A percentile compares a stretch with the other conserved stretches of the same genome.
Conservation (phyloP, 2,329 filamentous ascomycete species). For the Microsporum ferrugineum region DNA sequence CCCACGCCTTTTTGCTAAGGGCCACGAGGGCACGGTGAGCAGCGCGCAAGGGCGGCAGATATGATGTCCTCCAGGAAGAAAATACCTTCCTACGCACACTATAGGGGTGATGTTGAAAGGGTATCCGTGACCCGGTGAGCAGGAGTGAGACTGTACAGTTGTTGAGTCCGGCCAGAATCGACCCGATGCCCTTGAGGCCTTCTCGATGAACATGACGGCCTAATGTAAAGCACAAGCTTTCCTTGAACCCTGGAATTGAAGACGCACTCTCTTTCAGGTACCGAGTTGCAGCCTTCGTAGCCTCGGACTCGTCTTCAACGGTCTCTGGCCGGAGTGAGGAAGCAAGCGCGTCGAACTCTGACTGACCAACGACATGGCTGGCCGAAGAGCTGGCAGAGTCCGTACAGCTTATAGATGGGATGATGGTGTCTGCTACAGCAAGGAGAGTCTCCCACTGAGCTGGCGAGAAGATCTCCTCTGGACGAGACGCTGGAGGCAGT, state of each 20-base stretch:
- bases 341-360: conserved; percentile 17
- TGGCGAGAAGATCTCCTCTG: conserved; percentile 39
- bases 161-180: conserved; percentile 44
- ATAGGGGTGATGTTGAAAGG: conserved; percentile 44
- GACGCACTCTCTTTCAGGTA: conserved; percentile 41
- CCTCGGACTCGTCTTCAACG: conserved; percentile 24
- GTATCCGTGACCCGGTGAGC: conserved; percentile 46
- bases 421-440: conserved; percentile 46
- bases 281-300: conserved; percentile 28
- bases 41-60: conserved; percentile 41
- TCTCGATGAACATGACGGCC: conserved; percentile 39
- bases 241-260: conserved; percentile 40
- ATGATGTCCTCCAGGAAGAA: conserved; percentile 42
- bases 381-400: conserved; percentile 25
- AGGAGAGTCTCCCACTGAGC: conserved; percentile 49
- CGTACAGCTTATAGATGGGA: conserved; percentile 42
- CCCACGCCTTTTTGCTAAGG: conserved; percentile 44
- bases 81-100: conserved; percentile 45
- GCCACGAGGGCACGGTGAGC: conserved; percentile 40
- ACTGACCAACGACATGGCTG: conserved; percentile 24
- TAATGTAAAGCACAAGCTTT: conserved; percentile 39
- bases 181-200: conserved; percentile 38
- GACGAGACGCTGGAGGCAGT: conserved; percentile 37
- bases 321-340: conserved; percentile 9
- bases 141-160: conserved; percentile 46